Evolutionary conservation across 805 yeast species (phyloP).

Genomic region (Jamesozyma jinghongensis): DNA sequence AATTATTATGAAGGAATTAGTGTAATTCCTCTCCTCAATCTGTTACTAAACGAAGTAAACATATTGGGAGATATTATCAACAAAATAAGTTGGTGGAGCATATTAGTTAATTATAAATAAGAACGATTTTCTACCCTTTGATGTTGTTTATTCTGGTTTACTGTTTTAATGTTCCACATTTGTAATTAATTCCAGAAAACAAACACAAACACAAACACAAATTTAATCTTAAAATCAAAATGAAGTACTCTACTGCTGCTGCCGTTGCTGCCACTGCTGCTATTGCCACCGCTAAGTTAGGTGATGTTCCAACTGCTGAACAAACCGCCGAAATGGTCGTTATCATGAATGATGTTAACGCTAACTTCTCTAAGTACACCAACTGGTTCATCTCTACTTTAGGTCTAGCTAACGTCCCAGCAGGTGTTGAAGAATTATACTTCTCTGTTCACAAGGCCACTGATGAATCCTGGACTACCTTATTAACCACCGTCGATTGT

Average conservation of each 20-base stretch:
- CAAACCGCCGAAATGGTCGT: conserved; percentile 11
- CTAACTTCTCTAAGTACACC: conserved; percentile 9
- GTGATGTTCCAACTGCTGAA: not conserved
- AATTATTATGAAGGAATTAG: too few species aligned
- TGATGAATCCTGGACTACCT: conserved; percentile 29
- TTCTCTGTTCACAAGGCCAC: conserved; percentile 23
- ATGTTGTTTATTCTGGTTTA: too few species aligned
- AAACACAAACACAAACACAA: too few species aligned
- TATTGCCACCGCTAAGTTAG: conserved; percentile 1
- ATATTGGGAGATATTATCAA: too few species aligned
- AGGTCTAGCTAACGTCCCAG: conserved; percentile 6
- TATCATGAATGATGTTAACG: conserved; percentile 12
- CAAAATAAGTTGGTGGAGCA: too few species aligned
- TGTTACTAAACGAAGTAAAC: too few species aligned
- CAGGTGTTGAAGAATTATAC: conserved; percentile 8
- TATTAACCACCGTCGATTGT: conserved; percentile 20
- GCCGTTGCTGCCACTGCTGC: conserved; percentile 1
- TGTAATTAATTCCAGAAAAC: too few species aligned
- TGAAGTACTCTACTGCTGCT: not conserved
- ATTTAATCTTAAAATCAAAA: too few species aligned
- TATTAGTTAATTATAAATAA: too few species aligned
- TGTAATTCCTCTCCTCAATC: too few species aligned
- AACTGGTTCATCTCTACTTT: conserved; percentile 2
- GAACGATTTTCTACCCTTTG: too few species aligned
- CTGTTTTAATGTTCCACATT: too few species aligned